Evolutionary conservation across 805 yeast species (phyloP).

Genomic region (Pichia insulana): DNA sequence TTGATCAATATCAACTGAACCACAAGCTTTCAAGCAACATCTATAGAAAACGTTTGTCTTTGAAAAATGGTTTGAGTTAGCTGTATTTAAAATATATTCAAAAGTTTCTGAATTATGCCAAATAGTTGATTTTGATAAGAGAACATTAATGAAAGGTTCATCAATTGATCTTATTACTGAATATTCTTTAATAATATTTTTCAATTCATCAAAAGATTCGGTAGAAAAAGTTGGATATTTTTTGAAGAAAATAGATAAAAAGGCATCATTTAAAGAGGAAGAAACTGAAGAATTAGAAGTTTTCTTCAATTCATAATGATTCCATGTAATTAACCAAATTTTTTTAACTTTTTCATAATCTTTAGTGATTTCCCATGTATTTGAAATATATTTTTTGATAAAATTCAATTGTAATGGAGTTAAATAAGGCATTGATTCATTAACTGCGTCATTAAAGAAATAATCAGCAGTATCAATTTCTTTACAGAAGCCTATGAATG

Average conservation of each 20-base stretch:
- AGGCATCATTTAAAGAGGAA: slow-evolving; percentile 60
- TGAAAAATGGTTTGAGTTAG: slow-evolving; percentile 45
- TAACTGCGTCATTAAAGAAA: slow-evolving; percentile 66
- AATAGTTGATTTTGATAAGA: slow-evolving; percentile 53
- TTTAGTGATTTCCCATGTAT: slow-evolving; percentile 48
- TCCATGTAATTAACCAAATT: slow-evolving; percentile 56
- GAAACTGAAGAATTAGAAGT: slow-evolving; percentile 61
- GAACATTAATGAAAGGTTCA: slow-evolving; percentile 75
- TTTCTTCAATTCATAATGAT: slow-evolving; percentile 41
- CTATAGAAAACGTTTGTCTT: slow-evolving; percentile 66
- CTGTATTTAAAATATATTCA: slow-evolving; percentile 54
- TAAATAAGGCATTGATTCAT: slow-evolving; percentile 62
- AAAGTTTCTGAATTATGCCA: slow-evolving; percentile 65
- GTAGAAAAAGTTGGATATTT: slow-evolving; percentile 41
- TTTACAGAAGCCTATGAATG: slow-evolving; percentile 70
- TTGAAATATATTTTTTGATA: slow-evolving; percentile 53
- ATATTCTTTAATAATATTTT: slow-evolving; percentile 47
- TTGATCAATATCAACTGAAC: slow-evolving; percentile 47
- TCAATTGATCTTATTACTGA: slow-evolving; percentile 52
- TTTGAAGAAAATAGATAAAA: slow-evolving; percentile 60
- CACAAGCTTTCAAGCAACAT: slow-evolving; percentile 63
- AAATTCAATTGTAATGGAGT: slow-evolving; percentile 67
- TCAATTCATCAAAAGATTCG: slow-evolving; percentile 50
- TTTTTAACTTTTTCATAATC: slow-evolving; percentile 50
- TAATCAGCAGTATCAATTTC: slow-evolving; percentile 64